Conservation (phyloP, 805 yeast species). For the Cyberlindnera maritima region DNA sequence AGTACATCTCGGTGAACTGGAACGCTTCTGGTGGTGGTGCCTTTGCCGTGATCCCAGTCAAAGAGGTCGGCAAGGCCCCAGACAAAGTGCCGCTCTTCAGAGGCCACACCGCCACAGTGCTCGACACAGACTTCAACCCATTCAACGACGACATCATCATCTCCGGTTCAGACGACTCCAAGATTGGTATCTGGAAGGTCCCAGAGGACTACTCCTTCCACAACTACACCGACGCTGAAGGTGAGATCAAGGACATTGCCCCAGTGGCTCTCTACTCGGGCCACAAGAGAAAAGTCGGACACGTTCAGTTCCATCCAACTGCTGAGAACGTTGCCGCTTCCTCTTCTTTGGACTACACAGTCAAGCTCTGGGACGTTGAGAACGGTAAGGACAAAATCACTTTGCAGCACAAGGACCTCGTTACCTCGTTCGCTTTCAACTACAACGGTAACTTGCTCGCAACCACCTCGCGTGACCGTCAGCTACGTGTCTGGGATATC, state of each 20-base stretch:
- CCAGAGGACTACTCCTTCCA: slow-evolving; percentile 80
- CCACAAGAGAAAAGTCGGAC: slow-evolving; percentile 94
- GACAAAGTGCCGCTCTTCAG: slow-evolving; percentile 91
- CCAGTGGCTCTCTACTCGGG: slow-evolving; percentile 75
- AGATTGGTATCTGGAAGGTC: slow-evolving; percentile 81
- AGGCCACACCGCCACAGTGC: slow-evolving; percentile 93
- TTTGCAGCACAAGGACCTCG: slow-evolving; percentile 83
- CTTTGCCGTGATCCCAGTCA: slow-evolving; percentile 86
- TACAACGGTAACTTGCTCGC: slow-evolving; percentile 85
- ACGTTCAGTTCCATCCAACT: slow-evolving; percentile 83
- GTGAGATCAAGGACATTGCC: slow-evolving; percentile 60
- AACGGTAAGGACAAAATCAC: slow-evolving; percentile 69
- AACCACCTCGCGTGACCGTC: slow-evolving; percentile 88
- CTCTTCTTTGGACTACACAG: slow-evolving; percentile 84
- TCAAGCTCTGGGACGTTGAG: slow-evolving; percentile 87
- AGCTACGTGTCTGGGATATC: slow-evolving; percentile 87
- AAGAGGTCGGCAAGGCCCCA: slow-evolving; percentile 88
- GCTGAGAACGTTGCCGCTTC: slow-evolving; percentile 87
- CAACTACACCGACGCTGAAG: slow-evolving; percentile 51
- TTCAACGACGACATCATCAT: slow-evolving; percentile 73
- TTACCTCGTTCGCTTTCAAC: slow-evolving; percentile 90
- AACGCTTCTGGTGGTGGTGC: slow-evolving; percentile 97
- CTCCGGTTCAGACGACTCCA: slow-evolving; percentile 80
- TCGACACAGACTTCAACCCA: slow-evolving; percentile 95
- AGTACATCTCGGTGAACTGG: slow-evolving; percentile 86